phyloP scores from a whole-genome alignment of 2,329 filamentous ascomycete genomes.

The Geoglossum cookeanum region DNA sequence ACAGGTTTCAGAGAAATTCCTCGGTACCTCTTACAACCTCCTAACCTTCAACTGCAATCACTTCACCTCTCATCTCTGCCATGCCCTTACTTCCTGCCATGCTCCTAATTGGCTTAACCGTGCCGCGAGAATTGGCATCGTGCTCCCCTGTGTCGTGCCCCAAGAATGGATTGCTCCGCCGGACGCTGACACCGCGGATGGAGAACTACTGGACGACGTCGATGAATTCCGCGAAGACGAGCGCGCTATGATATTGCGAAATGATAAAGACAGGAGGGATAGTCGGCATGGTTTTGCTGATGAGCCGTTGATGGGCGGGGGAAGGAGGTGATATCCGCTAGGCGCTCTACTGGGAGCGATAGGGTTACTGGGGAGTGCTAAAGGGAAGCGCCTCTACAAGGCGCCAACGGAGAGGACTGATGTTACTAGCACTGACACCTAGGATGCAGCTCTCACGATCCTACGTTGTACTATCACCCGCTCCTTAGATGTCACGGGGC shows the following conservation, averaged over 20 bases:
- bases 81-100: conserved; percentile 48
- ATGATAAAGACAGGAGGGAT: conserved; percentile 9
- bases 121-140: conserved; percentile 65
- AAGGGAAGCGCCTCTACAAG: neutral
- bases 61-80: conserved; percentile 60
- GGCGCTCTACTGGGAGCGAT: too few relatives aligned
- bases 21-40: conserved; percentile 61
- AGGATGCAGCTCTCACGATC: too few relatives aligned
- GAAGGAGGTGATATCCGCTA: neutral
- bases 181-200: conserved; percentile 54
- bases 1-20: conserved; percentile 50
- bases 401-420: too few relatives aligned
- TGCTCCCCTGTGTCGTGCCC: conserved; percentile 65
- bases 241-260: conserved; percentile 38
- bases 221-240: conserved; percentile 32
- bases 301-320: neutral
- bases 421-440: too few relatives aligned
- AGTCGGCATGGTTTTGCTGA: neutral
- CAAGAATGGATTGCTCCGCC: conserved; percentile 66
- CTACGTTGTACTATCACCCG: too few relatives aligned
- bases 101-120: conserved; percentile 65
- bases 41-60: conserved; percentile 78
- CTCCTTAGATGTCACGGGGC: too few relatives aligned
- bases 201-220: conserved; percentile 41
- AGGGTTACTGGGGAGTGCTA: neutral